Evolutionary conservation across 176 grass and related monocot species (phyloP), one percentile per base, ranked within the genome.

Genomic region (Dendrocalamus sinicus): DNA sequence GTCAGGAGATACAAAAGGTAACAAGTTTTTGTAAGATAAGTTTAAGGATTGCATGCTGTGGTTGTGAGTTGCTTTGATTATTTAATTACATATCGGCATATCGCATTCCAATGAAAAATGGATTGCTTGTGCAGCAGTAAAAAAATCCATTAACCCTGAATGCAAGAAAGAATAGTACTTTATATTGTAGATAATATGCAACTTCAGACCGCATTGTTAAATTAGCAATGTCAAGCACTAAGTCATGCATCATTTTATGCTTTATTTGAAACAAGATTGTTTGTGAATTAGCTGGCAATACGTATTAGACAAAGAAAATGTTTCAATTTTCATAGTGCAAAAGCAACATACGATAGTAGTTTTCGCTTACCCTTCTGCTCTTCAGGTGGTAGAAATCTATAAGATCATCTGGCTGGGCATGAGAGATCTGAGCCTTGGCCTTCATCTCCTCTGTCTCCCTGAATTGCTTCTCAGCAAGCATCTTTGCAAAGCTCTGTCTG

Each of bases 321-420:
- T 50, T 43, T 0, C 9, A 62, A 63, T 44, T 61, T 69, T 10
- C 55, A 16, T 30, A 76, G 9, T 70, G 9, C 4, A 70, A 85
- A 89, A 62, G 13, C 11, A 75, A 61, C 7, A 74, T 45, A 19
- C 13, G 9, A 30, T 9, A 70, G 9, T 22, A 20, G 15, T 15
- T 47, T 32, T 47, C 0, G 52, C 85, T 83, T 54, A 95, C 89
- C 76, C 81, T 91, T 67, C 91, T 85, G 79, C 93, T 95, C 84
- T 95, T 95, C 22, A 92, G 74, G 83, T 95, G 93, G 81, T 92
- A 91, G 86, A 95, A 95, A 84, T 95, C 93, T 85, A 92, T 95
- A 54, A 95, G 83, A 88, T 95, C 93, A 87, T 92, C 93, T 51
- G 90, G 90, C 81, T 95, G 93, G 46, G 91, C 91, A 91, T 92